A percentile compares a stretch with the other conserved stretches of the same genome.
phyloP scores from a whole-genome alignment of 1,284 basidiomycete genomes.

The Rhodotorula glutinis region DNA sequence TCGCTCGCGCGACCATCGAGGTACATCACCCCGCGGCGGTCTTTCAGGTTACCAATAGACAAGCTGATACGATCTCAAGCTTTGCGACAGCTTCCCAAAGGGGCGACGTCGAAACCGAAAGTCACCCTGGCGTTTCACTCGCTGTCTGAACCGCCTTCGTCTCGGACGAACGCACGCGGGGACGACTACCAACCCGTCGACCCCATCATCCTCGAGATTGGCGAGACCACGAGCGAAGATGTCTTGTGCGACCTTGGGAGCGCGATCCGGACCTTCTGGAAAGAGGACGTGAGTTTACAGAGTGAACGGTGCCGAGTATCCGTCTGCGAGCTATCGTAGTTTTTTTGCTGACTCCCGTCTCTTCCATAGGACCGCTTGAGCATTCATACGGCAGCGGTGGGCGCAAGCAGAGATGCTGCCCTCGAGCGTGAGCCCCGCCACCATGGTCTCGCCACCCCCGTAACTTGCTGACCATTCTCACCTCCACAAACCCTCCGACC shows the following conservation, averaged over 20 bases:
- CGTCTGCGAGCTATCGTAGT: no score
- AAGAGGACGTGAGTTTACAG: constrained; percentile 46
- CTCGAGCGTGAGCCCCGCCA: no score
- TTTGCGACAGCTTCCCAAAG: no score
- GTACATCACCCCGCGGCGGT: no score
- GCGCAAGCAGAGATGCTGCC: no score
- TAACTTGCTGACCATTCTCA: not conserved
- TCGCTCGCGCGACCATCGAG: constrained; percentile 23
- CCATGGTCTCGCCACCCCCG: no score
- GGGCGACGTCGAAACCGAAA: not conserved
- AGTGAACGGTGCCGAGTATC: no score
- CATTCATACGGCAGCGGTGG: no score
- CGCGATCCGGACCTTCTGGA: constrained; percentile 43
- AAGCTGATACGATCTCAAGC: no score
- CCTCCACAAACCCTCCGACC: not conserved
- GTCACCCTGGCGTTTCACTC: constrained; percentile 19
- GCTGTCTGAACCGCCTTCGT: not conserved
- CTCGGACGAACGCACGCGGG: not conserved
- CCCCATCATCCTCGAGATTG: constrained; percentile 22
- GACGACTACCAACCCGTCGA: not conserved
- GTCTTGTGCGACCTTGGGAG: constrained; percentile 43
- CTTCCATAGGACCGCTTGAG: not conserved
- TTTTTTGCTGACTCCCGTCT: no score
- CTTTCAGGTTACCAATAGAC: no score
- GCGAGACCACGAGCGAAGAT: constrained; percentile 42